Evolutionary conservation across 805 yeast species (phyloP), one percentile per base, ranked within the genome.

Genomic region (Yamadazyma kitorensis): DNA sequence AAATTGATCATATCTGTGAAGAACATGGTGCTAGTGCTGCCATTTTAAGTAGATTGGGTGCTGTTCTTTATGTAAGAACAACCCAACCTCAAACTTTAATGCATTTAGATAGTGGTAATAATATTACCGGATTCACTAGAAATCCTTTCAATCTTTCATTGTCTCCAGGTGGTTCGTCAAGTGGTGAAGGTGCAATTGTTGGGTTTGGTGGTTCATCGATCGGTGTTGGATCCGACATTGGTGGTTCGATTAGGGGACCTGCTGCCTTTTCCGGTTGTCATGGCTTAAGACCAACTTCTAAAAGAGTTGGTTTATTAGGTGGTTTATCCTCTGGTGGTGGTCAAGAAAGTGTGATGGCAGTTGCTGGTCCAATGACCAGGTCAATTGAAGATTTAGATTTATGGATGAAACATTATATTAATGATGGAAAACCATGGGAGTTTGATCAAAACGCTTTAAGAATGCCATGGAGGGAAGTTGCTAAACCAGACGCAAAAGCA

Each of bases 321-420:
- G 72, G 76, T 42, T 63, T 80, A 43, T 61, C 81, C 27, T 63
- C 73, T 28, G 76, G 78, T 49, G 68, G 69, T 36, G 87, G 84
- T 33, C 82, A 78, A 52, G 84, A 81, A 55, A 65, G 82, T 18
- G 77, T 82, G 36, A 72, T 70, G 22, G 77, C 82, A 11, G 83
- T 80, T 17, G 70, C 70, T 29, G 91, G 89, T 16, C 91, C 91
- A 26, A 54, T 83, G 60, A 69, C 85, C 3, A 70, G 81, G 47
- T 59, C 76, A 4, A 61, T 79, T 29, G 83, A 79, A 4, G 91
- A 83, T 57, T 58, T 82, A 43, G 87, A 82, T 14, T 57, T 76
- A 37, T 78, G 79, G 64, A 82, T 82, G 88, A 68, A 75, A 37
- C 41, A 63, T 12, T 80, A 76, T 53, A 64, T 78, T 45, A 79